Evolutionary conservation across 2,329 filamentous ascomycete genomes (phyloP).

Genomic region (Coniochaeta sp.): DNA sequence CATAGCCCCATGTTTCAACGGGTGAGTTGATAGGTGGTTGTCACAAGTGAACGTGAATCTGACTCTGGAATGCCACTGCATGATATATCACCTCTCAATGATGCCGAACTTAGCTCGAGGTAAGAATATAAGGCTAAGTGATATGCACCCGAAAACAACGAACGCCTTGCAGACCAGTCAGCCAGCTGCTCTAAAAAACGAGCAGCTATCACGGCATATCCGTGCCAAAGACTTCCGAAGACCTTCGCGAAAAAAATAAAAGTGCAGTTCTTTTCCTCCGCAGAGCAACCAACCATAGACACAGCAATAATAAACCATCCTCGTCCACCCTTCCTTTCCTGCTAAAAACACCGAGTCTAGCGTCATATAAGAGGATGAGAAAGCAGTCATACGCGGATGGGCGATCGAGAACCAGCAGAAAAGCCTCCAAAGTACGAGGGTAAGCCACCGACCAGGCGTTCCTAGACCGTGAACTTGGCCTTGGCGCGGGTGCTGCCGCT

Average conservation of each 20-base stretch:
- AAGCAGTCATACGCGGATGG: neutral
- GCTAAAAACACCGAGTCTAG: neutral
- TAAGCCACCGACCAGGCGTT: neutral
- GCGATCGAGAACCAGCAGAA: neutral
- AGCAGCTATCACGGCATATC: neutral
- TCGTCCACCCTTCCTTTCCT: neutral
- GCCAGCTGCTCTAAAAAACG: neutral
- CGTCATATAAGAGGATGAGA: neutral
- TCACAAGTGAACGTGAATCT: neutral
- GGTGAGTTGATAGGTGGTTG: too few relatives aligned
- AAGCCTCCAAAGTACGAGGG: neutral
- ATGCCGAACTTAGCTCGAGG: neutral
- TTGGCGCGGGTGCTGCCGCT: constrained; percentile 91
- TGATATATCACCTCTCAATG: neutral
- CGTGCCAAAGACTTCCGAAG: neutral
- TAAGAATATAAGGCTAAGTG: neutral
- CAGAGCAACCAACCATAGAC: neutral
- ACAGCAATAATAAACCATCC: neutral
- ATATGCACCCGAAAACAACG: constrained; percentile 1
- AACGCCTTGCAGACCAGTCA: constrained; percentile 3
- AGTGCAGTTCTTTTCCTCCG: neutral
- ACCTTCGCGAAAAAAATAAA: neutral
- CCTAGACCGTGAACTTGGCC: constrained; percentile 82
- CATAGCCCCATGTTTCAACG: too few relatives aligned
- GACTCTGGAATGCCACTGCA: neutral